Percentiles rank a stretch among this genome's conserved stretches.
phyloP scores from a whole-genome alignment of 73 alveolate species.

The Uronychia setigera region DNA sequence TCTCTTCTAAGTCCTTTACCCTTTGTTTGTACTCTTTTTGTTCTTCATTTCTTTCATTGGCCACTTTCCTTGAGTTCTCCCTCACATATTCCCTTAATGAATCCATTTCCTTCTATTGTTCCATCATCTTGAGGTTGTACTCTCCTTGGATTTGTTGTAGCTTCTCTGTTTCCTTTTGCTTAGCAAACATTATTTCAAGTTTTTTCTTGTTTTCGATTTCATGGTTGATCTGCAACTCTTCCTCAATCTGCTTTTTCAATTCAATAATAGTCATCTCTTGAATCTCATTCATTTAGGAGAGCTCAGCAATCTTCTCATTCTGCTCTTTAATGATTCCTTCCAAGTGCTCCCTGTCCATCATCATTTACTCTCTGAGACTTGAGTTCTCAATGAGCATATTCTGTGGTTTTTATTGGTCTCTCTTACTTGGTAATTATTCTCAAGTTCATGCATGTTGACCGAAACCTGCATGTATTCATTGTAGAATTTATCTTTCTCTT shows the following conservation, averaged over 20 bases:
- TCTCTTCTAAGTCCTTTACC: not conserved
- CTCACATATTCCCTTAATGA: not conserved
- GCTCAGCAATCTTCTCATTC: not conserved
- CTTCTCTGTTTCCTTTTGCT: not conserved
- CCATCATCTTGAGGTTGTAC: not conserved
- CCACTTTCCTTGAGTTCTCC: not conserved
- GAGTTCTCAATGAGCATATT: not conserved
- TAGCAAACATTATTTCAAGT: not conserved
- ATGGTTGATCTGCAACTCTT: not conserved
- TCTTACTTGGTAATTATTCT: slow-evolving; percentile 11
- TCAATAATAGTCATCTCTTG: not conserved
- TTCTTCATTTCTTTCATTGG: not conserved
- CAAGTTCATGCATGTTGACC: slow-evolving; percentile 25
- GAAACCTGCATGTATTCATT: slow-evolving; percentile 6
- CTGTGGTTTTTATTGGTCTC: no score
- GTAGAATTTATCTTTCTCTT: slow-evolving; percentile 16
- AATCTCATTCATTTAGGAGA: not conserved
- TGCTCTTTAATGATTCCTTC: not conserved
- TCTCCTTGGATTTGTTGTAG: not conserved
- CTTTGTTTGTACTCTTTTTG: not conserved
- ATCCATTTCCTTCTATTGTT: not conserved
- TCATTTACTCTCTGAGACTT: not conserved
- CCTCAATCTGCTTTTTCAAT: not conserved
- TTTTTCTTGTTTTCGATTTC: not conserved
- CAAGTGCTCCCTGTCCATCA: not conserved